These are phyloP conservation scores for Suhomyces emberorum DNA, from an alignment of 805 yeast genomes.

Conservation along the genomic window DNA sequence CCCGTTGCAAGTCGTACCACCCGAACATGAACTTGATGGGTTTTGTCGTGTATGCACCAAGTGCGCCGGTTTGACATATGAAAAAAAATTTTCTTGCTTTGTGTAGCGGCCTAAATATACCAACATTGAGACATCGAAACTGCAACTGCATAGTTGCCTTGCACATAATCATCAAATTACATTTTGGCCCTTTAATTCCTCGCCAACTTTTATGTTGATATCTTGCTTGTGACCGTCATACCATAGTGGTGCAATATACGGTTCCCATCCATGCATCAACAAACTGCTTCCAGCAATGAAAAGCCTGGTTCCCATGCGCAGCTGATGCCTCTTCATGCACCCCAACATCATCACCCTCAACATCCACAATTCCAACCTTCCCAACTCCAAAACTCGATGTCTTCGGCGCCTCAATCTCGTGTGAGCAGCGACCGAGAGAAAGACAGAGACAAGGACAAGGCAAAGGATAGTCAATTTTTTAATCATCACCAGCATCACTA, in stretches of 20 bases:
- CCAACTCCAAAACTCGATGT: too few species aligned
- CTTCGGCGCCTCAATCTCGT: too few species aligned
- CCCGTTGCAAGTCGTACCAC: too few species aligned
- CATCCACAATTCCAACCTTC: not conserved
- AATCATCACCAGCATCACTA: conserved; percentile 7
- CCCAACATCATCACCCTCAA: not conserved
- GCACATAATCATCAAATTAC: too few species aligned
- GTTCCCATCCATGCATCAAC: conserved; percentile 2
- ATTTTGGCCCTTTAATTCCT: too few species aligned
- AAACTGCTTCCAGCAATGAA: conserved; percentile 1
- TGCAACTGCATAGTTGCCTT: not conserved
- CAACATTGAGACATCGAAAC: not conserved
- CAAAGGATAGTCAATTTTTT: not conserved
- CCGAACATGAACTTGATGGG: too few species aligned
- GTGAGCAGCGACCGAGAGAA: too few species aligned
- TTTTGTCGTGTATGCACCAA: not conserved
- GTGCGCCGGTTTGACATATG: not conserved
- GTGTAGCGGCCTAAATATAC: not conserved
- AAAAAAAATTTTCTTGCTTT: not conserved
- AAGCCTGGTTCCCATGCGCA: conserved; percentile 1
- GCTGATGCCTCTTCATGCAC: not conserved
- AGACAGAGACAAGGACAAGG: too few species aligned
- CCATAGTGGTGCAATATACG: not conserved
- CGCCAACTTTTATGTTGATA: not conserved
- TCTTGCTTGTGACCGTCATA: not conserved